phyloP scores from a whole-genome alignment of 768 basidiomycete species.

The Kondoa subrosea region DNA sequence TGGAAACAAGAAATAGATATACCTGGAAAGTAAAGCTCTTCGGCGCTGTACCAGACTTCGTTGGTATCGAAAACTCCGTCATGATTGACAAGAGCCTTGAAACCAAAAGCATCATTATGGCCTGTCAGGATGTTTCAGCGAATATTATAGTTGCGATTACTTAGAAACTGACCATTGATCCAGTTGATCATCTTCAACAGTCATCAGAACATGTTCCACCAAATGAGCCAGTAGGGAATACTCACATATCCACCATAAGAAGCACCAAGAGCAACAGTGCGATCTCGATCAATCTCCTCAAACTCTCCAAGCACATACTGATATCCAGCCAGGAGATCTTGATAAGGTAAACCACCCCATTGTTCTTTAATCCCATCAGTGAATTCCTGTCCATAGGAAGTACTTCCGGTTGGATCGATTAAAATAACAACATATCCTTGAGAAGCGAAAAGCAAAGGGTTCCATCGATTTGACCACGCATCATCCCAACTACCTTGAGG shows the following conservation, averaged over 20 bases:
- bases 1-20: not conserved
- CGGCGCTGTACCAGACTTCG: slow-evolving; percentile 43
- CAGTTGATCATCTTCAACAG: slow-evolving; percentile 42
- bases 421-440: slow-evolving; percentile 76
- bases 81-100: slow-evolving; percentile 82
- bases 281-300: slow-evolving; percentile 32
- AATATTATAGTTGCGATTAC: not conserved
- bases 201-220: not conserved
- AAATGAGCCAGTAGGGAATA: slow-evolving; percentile 2
- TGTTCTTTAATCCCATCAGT: slow-evolving; percentile 26
- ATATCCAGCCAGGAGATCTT: slow-evolving; percentile 32
- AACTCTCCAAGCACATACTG: slow-evolving; percentile 28
- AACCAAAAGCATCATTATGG: slow-evolving; percentile 68
- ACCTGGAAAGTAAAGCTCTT: slow-evolving; percentile 29
- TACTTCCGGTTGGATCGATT: slow-evolving; percentile 87
- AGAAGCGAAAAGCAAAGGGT: slow-evolving; percentile 69
- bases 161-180: slow-evolving; percentile 37
- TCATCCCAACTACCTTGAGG: slow-evolving; percentile 62
- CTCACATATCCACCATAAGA: slow-evolving; percentile 31
- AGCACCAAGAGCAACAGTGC: slow-evolving; percentile 39
- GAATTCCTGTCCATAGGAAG: slow-evolving; percentile 37
- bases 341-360: slow-evolving; percentile 34
- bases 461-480: slow-evolving; percentile 71
- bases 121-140: slow-evolving; percentile 55
- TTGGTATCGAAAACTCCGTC: slow-evolving; percentile 50